phyloP scores from a whole-genome alignment of 2,329 filamentous ascomycete species.

The Epichloe gansuensis region DNA sequence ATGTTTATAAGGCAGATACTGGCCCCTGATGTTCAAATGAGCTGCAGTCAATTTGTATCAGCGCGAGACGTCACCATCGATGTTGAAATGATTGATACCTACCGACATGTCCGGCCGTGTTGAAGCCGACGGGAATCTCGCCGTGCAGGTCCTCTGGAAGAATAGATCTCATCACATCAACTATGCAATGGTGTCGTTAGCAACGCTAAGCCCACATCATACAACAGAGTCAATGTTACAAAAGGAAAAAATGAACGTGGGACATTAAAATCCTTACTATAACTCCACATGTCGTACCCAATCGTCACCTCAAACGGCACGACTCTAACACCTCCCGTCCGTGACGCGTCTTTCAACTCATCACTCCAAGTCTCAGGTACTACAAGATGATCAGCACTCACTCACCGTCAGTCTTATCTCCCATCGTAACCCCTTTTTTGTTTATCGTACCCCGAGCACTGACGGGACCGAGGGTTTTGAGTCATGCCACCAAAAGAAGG shows the following conservation, averaged over 20 bases:
- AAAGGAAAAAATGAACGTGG: not conserved
- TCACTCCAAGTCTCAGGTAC: conserved; percentile 62
- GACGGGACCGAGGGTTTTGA: not conserved
- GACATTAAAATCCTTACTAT: conserved; percentile 42
- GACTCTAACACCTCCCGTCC: conserved; percentile 55
- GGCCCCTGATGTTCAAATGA: conserved; percentile 78
- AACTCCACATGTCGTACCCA: conserved; percentile 78
- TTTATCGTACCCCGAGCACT: not conserved
- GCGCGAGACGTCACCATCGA: not conserved
- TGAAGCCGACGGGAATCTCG: conserved; percentile 78
- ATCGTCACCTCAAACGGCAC: conserved; percentile 65
- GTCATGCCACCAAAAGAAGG: not conserved
- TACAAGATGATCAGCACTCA: conserved; percentile 9
- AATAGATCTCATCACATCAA: conserved; percentile 72
- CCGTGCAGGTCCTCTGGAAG: conserved; percentile 69
- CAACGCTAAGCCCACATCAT: conserved; percentile 6
- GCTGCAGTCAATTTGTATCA: conserved; percentile 32
- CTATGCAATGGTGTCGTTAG: conserved; percentile 26
- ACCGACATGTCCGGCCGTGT: conserved; percentile 78
- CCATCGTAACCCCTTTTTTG: not conserved
- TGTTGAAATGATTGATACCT: conserved; percentile 18
- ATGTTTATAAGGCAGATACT: conserved; percentile 74
- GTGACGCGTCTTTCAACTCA: conserved; percentile 54
- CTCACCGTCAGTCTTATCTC: not conserved
- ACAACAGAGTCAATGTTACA: conserved; percentile 4